phyloP scores from a whole-genome alignment of 805 yeast species.

The Metschnikowia gelsemii region DNA sequence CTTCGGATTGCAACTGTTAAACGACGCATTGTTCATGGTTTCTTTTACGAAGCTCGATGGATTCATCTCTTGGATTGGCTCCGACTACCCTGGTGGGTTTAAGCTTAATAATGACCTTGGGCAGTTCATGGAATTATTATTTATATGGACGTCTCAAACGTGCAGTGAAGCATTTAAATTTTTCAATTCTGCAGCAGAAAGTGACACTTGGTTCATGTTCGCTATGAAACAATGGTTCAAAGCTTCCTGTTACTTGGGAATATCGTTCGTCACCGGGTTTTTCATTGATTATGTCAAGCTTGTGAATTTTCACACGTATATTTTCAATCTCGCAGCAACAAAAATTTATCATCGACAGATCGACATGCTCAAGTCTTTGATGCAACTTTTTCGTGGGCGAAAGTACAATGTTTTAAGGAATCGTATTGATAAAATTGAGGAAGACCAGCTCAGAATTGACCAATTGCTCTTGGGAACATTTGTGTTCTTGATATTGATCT shows the following conservation, averaged over 20 bases:
- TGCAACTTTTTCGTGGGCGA: slow-evolving; percentile 84
- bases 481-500: slow-evolving; percentile 73
- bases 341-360: slow-evolving; percentile 77
- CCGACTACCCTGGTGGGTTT: slow-evolving; percentile 85
- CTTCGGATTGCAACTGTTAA: slow-evolving; percentile 35
- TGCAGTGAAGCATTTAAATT: slow-evolving; percentile 43
- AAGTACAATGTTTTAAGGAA: slow-evolving; percentile 80
- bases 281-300: slow-evolving; percentile 63
- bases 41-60: slow-evolving; percentile 43
- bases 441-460: slow-evolving; percentile 65
- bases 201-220: slow-evolving; percentile 6
- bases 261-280: slow-evolving; percentile 67
- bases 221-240: slow-evolving; percentile 15
- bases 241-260: slow-evolving; percentile 47
- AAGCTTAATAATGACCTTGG: slow-evolving; percentile 87
- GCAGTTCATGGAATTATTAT: slow-evolving; percentile 78
- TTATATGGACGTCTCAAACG: slow-evolving; percentile 77
- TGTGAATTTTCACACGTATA: slow-evolving; percentile 66
- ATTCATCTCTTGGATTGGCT: slow-evolving; percentile 71
- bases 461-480: slow-evolving; percentile 87
- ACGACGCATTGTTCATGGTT: slow-evolving; percentile 6
- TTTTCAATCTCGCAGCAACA: slow-evolving; percentile 78
- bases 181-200: background rate
- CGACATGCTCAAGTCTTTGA: slow-evolving; percentile 64
- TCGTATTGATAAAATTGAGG: slow-evolving; percentile 77